Percentiles rank a stretch among this genome's conserved stretches.
These are phyloP conservation scores for Fusarium compactum DNA, from an alignment of 2,329 filamentous ascomycete species.

Conservation along the genomic window DNA sequence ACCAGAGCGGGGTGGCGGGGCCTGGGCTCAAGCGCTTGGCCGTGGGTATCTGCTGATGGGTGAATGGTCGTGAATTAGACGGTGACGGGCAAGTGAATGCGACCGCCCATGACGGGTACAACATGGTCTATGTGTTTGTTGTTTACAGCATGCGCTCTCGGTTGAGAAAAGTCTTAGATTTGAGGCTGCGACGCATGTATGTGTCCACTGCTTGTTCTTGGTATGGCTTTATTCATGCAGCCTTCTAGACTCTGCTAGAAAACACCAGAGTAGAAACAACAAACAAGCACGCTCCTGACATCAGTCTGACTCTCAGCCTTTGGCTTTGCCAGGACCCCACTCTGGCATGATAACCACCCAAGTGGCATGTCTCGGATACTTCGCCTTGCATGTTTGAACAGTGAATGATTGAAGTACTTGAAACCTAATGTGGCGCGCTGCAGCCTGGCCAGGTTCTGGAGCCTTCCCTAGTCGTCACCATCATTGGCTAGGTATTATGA, in stretches of 20 bases:
- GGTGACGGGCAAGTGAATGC: slow-evolving; percentile 34
- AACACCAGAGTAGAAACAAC: slow-evolving; percentile 9
- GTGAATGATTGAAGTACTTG: slow-evolving; percentile 30
- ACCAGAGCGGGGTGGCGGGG: no score
- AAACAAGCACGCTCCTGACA: slow-evolving; percentile 29
- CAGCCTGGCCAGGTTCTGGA: slow-evolving; percentile 53
- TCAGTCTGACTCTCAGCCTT: slow-evolving; percentile 23
- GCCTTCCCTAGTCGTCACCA: slow-evolving; percentile 50
- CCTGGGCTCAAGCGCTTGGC: slow-evolving; percentile 12
- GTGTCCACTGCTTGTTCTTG: not conserved
- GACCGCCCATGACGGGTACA: slow-evolving; percentile 13
- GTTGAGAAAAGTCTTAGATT: not conserved
- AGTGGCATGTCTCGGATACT: slow-evolving; percentile 39
- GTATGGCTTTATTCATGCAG: not conserved
- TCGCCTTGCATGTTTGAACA: not conserved
- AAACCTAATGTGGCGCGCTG: slow-evolving; percentile 40
- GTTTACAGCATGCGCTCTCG: not conserved
- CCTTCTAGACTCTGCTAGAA: slow-evolving; percentile 32
- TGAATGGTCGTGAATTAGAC: slow-evolving; percentile 25
- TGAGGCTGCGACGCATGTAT: not conserved
- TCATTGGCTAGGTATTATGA: slow-evolving; percentile 51
- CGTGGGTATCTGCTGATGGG: slow-evolving; percentile 32
- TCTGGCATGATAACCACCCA: slow-evolving; percentile 4
- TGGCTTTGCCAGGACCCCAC: slow-evolving; percentile 27
- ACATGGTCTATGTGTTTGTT: not conserved